Percentiles rank a stretch among this genome's conserved stretches.
These are phyloP conservation scores for Penicillium tannophilum DNA, from an alignment of 495 filamentous ascomycete genomes.

Conservation along the genomic window DNA sequence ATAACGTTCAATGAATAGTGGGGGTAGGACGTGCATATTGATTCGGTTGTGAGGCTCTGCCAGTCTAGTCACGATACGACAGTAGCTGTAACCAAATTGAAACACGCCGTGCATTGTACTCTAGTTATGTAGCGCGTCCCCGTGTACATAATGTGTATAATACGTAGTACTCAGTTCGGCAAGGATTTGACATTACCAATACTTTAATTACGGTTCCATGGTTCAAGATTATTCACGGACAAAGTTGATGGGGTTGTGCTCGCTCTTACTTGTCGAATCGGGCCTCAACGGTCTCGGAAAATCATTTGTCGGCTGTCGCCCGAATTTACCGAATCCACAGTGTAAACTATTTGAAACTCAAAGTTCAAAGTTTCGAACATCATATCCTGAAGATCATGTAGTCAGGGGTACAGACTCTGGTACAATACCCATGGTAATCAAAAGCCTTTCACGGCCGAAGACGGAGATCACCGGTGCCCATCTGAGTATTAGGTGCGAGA, in stretches of 20 bases:
- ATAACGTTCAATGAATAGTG: not conserved
- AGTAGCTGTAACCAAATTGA: not conserved
- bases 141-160: not conserved
- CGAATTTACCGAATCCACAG: not conserved
- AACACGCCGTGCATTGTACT: too few species aligned
- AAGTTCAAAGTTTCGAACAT: not conserved
- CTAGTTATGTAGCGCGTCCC: not conserved
- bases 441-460: not conserved
- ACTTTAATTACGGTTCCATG: not conserved
- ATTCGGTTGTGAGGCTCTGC: slow-evolving; percentile 11
- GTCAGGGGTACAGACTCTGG: not conserved
- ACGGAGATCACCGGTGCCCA: slow-evolving; percentile 1
- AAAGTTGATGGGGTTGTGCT: not conserved
- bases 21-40: not conserved
- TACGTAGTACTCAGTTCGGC: not conserved
- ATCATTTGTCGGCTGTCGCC: not conserved
- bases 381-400: not conserved
- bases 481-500: not conserved
- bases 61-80: not conserved
- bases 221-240: not conserved
- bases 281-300: not conserved
- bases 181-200: not conserved
- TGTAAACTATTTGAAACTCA: not conserved
- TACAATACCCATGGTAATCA: not conserved
- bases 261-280: not conserved